A percentile compares a stretch with the other conserved stretches of the same genome.
Conservation (phyloP, 139 green algal genomes). For the Parachlorella kessleri region DNA sequence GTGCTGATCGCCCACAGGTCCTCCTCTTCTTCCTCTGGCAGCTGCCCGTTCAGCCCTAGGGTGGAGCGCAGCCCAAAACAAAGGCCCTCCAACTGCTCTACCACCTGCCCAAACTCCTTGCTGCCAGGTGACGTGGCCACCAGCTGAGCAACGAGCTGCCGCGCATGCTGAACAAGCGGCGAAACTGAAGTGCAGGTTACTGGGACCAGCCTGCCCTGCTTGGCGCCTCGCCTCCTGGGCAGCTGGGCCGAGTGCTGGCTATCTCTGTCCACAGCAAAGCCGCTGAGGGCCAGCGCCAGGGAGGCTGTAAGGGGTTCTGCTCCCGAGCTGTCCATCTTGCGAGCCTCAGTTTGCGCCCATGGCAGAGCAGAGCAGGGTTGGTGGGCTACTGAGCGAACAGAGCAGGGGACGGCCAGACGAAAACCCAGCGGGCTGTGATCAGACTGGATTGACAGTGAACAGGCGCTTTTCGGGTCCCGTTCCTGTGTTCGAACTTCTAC, state of each 20-base stretch:
- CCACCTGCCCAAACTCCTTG: too few species aligned
- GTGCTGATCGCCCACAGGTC: not conserved
- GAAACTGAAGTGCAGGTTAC: not conserved
- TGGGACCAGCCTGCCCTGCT: not conserved
- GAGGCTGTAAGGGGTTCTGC: not conserved
- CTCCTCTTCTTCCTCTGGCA: not conserved
- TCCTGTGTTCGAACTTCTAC: too few species aligned
- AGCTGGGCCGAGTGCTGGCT: not conserved
- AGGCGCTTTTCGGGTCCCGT: not conserved
- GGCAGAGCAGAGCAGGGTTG: too few species aligned
- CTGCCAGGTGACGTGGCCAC: too few species aligned
- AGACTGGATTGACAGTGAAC: not conserved
- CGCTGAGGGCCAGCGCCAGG: slow-evolving; percentile 1
- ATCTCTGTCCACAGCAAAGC: not conserved
- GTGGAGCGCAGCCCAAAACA: not conserved
- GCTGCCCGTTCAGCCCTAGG: not conserved
- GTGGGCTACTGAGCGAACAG: not conserved
- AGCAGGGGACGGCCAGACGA: not conserved
- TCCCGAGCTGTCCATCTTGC: not conserved
- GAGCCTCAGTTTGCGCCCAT: not conserved
- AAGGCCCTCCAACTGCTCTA: not conserved
- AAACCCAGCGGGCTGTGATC: not conserved
- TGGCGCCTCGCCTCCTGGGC: not conserved
- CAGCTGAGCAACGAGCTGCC: not conserved
- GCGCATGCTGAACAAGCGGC: not conserved